Evolutionary conservation across 768 basidiomycete species (phyloP).

Genomic region (button mushroom (Agaricus bisporus)): DNA sequence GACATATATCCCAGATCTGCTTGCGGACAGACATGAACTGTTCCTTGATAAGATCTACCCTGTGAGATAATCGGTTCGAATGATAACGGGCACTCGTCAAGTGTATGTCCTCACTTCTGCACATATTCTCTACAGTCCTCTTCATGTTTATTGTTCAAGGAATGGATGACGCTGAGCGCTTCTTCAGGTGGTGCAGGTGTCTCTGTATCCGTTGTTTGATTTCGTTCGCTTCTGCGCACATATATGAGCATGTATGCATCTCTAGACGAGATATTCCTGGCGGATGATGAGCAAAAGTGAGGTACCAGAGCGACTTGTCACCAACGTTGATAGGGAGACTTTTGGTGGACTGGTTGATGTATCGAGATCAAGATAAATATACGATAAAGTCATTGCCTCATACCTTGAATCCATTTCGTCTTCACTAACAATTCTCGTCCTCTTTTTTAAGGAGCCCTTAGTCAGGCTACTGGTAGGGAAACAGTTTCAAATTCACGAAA

Average conservation of each 20-base stretch:
- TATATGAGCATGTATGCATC: conserved; percentile 98
- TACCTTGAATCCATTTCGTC: conserved; percentile 29
- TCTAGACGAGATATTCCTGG: conserved; percentile 58
- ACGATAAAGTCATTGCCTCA: background rate
- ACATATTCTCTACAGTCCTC: conserved; percentile 44
- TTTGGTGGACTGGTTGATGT: background rate
- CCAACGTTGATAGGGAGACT: background rate
- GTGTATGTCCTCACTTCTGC: conserved; percentile 31
- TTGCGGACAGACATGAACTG: conserved; percentile 45
- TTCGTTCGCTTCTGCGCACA: conserved; percentile 33
- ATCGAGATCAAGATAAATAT: background rate
- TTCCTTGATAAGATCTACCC: conserved; percentile 34
- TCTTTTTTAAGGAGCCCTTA: conserved; percentile 39
- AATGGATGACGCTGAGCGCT: conserved; percentile 47
- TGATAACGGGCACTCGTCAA: background rate
- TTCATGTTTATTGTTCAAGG: conserved; percentile 50
- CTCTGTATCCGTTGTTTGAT: conserved; percentile 5
- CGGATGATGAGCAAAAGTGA: background rate
- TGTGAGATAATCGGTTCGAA: conserved; percentile 19
- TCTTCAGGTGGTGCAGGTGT: conserved; percentile 44
- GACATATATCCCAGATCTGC: conserved; percentile 56
- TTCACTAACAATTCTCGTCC: conserved; percentile 51
- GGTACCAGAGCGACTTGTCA: conserved; percentile 5
- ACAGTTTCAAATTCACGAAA: background rate
- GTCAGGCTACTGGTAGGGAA: conserved; percentile 21